phyloP scores from a whole-genome alignment of 306 rosid genomes.

The Gynostemma pentaphyllum region DNA sequence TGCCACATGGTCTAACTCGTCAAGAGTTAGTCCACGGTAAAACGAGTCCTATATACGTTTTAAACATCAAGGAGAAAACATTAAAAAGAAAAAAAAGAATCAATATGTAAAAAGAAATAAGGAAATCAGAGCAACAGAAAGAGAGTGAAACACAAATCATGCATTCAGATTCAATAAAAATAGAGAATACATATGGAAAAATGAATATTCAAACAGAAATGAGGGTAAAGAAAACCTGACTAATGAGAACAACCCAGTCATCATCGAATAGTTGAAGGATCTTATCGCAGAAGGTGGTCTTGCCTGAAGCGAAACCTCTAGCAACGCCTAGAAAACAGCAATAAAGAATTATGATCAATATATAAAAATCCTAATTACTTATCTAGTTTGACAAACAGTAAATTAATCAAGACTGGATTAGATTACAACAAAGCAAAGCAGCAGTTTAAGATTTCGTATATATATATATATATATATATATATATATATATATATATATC shows the following conservation, averaged over 20 bases:
- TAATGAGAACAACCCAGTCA: slow-evolving; percentile 80
- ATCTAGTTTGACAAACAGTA: too few species aligned
- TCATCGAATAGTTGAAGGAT: slow-evolving; percentile 92
- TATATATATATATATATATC: too few species aligned
- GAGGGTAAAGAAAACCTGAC: slow-evolving; percentile 48
- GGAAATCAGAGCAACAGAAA: not conserved
- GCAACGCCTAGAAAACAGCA: too few species aligned
- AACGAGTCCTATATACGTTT: slow-evolving; percentile 67
- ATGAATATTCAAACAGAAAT: too few species aligned
- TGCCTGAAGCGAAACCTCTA: slow-evolving; percentile 88
- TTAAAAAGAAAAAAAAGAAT: too few species aligned
- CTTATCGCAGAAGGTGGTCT: slow-evolving; percentile 82
- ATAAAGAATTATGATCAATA: too few species aligned
- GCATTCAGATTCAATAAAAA: not conserved
- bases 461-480: too few species aligned
- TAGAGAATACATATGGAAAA: not conserved
- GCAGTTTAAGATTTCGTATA: too few species aligned
- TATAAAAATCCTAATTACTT: too few species aligned
- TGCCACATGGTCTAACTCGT: slow-evolving; percentile 56
- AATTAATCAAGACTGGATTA: too few species aligned
- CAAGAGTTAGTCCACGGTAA: slow-evolving; percentile 61
- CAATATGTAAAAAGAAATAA: too few species aligned
- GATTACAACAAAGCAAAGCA: too few species aligned
- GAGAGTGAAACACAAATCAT: not conserved
- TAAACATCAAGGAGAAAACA: not conserved